Base-by-base conservation (phyloP, 345 rosid species). In the Brassica incana region DNA sequence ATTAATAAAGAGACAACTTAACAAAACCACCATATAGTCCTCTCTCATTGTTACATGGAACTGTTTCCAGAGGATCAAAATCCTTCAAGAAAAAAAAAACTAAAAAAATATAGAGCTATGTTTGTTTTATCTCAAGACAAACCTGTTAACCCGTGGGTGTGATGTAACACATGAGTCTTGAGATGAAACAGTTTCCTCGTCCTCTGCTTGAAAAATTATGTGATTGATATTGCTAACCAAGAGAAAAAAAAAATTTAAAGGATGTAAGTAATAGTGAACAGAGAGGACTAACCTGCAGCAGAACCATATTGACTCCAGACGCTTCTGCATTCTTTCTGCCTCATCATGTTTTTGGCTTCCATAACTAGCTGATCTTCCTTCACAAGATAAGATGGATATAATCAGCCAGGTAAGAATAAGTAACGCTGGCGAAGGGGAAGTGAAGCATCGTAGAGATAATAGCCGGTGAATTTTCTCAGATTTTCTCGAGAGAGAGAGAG, bases 291-390 rank as follows among this genome's bases (percentile, higher is more conserved):
- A 92, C 97, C 96, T 71, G 88, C 80, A 48, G 75, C 54, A 23
- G 88, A 75, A 83, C 86, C 82, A 83, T 82, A 76, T 83, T 67
- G 83, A 38, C 68, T 89, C 93, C 45, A 85, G 87, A 75, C 92
- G 90, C 83, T 83, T 90, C 71, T 85, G 97, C 84, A 86, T 82
- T 85, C 88, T 86, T 74, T 90, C 85, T 89, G 90, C 54, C 91
- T 87, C 83, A 92, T 88, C 86, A 92, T 88, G 62, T 91, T 91
- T 83, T 91, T 87, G 62, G 97, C 97, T 88, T 95, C 97, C 75
- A 95, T 88, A 14, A 92, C 95, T 59, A 87, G 94, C 67, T 95
- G 99, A 75, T 95, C 99, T 88, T 95, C 97, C 99, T 95, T 83
- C 72, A 79, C 6, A 54, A 3, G 11, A 69, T 33, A 74, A 58